Evolutionary conservation across 257 asterid genomes (phyloP), one percentile per base, ranked within the genome.

Genomic region (Ilex aquifolium): DNA sequence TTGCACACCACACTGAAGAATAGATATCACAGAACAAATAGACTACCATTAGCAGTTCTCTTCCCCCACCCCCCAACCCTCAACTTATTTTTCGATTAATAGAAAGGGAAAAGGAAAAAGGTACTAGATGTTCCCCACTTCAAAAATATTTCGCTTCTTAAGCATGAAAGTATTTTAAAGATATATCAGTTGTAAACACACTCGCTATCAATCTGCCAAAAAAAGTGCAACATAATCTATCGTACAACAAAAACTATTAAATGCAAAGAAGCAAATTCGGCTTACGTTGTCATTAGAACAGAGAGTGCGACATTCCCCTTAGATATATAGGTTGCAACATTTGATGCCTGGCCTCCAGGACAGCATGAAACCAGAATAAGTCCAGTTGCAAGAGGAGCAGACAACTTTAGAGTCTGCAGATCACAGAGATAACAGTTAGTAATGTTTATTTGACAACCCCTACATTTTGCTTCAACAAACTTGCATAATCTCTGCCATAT

Each of bases 281-380:
- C 91, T 83, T 85, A 91, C 97, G 98, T 91, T 48, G 98, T 91
- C 98, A 91, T 91, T 72, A 91, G 96, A 85, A 91, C 98, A 44
- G 98, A 91, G 53, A 91, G 97, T 70, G 98, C 98, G 4, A 91
- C 98, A 69, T 91, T 91, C 65, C 98, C 98, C 76, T 85, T 91
- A 9, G 98, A 88, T 71, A 91, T 91, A 66, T 85, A 91, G 16
- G 98, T 88, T 54, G 98, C 98, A 67, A 91, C 98, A 72, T 91
- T 91, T 29, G 98, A 91, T 50, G 98, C 98, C 76, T 91, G 98
- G 36, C 98, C 98, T 57, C 98, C 98, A 65, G 98, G 98, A 76
- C 98, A 91, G 82, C 98, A 91, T 21, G 98, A 91, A 51, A 91
- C 98, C 80, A 91, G 67, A 74, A 91, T 91, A 79, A 91, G 97